Evolutionary conservation across 768 basidiomycete genomes (phyloP), one percentile per base, ranked within the genome.

Genomic region (Agaricus bisporus): DNA sequence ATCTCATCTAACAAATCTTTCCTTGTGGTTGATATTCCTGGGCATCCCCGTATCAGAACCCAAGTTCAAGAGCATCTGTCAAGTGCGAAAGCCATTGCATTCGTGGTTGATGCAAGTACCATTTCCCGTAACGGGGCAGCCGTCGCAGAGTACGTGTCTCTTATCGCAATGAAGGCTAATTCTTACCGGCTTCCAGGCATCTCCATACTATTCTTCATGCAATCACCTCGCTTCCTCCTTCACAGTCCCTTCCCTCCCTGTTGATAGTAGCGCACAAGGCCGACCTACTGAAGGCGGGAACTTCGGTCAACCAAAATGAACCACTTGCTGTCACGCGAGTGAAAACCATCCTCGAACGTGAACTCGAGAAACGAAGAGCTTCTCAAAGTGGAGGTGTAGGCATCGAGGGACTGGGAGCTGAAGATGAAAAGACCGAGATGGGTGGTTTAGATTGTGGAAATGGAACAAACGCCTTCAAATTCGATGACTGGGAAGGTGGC

Each of bases 401-500:
- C 3, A 72, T 92, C 6, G 91, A 91, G 64, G 81, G 83, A 36
- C 68, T 92, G 2, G 90, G 88, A 2, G 84, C 73, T 9, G 86
- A 89, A 51, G 86, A 80, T 6, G 79, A 80, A 56, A 67, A 71
- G 29, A 71, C 79, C 3, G 86, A 88, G 48, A 68, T 87, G 68
- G 88, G 86, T 35, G 89, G 90, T 0, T 66, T 93, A 51, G 88
- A 91, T 46, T 88, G 86, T 62, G 75, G 68, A 50, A 67, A 70
- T 29, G 72, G 73, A 25, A 77, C 74, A 12, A 77, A 75, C 0
- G 57, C 69, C 17, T 93, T 93, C 73, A 83, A 73, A 59, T 92
- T 92, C 61, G 76, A 75, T 3, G 82, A 85, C 41, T 93, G 90
- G 90, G 90, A 91, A 59, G 91, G 88, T 2, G 90, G 91, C 7